Evolutionary conservation across 1,284 basidiomycete genomes (phyloP).

Genomic region (Cutaneotrichosporon mucoides): DNA sequence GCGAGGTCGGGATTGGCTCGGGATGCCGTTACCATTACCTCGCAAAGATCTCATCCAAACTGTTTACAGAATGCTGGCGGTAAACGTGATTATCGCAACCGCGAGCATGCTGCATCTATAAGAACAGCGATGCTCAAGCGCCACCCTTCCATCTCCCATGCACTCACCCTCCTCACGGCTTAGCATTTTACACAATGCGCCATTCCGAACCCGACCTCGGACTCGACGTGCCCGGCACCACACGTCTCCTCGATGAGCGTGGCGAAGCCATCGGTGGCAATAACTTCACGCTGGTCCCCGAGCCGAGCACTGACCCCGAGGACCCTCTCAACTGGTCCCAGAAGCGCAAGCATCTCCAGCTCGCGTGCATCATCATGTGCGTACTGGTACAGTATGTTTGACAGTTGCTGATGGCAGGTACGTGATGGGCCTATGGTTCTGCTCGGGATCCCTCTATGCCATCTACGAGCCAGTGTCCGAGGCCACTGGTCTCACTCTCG

Average conservation of each 20-base stretch:
- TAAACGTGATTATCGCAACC: too few relatives aligned
- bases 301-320: conserved; percentile 17
- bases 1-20: too few relatives aligned
- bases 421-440: conserved; percentile 4
- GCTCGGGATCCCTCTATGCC: conserved; percentile 21
- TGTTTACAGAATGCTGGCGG: too few relatives aligned
- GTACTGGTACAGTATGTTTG: background rate
- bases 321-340: conserved; percentile 31
- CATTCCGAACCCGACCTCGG: too few relatives aligned
- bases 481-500: conserved; percentile 23
- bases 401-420: background rate
- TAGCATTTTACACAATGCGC: too few relatives aligned
- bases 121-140: too few relatives aligned
- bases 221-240: conserved; percentile 21
- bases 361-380: conserved; percentile 21
- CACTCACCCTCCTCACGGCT: too few relatives aligned
- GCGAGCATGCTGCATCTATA: too few relatives aligned
- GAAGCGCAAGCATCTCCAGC: conserved; percentile 20
- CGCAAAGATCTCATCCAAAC: too few relatives aligned
- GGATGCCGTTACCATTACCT: too few relatives aligned
- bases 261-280: conserved; percentile 11
- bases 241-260: conserved; percentile 16
- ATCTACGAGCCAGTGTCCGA: conserved; percentile 24
- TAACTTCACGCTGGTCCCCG: conserved; percentile 24
- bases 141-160: too few relatives aligned